A percentile compares a stretch with the other conserved stretches of the same genome.
Evolutionary conservation across 2,329 filamentous ascomycete genomes (phyloP).

Genomic region (Lachnellula cervina): DNA sequence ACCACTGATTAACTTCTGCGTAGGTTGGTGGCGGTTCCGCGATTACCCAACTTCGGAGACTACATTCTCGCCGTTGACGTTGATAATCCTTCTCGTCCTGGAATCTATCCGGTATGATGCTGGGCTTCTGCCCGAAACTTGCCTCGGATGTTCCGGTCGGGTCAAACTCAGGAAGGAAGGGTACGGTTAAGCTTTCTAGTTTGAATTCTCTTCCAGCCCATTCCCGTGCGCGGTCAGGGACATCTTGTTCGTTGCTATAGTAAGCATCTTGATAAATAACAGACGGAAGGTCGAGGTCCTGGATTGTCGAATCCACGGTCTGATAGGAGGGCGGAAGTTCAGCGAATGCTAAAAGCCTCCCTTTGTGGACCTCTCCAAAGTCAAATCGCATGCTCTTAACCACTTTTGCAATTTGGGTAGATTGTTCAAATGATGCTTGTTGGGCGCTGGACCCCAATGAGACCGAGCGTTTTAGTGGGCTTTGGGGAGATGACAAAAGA

Average conservation of each 20-base stretch:
- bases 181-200: conserved; percentile 67
- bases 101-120: conserved; percentile 43
- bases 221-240: conserved; percentile 70
- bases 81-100: conserved; percentile 48
- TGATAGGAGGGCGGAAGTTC: conserved; percentile 37
- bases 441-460: background rate
- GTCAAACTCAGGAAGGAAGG: conserved; percentile 77
- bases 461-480: background rate
- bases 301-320: conserved; percentile 53
- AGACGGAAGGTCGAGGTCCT: conserved; percentile 53
- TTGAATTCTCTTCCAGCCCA: conserved; percentile 87
- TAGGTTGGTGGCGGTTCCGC: conserved; percentile 64
- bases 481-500: conserved; percentile 8
- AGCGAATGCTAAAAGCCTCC: conserved; percentile 32
- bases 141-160: conserved; percentile 52
- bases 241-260: conserved; percentile 79
- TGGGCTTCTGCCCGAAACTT: conserved; percentile 48
- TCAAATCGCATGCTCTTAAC: conserved; percentile 12
- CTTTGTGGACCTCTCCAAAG: conserved; percentile 3
- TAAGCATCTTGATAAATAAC: conserved; percentile 80
- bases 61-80: conserved; percentile 52
- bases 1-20: conserved; percentile 66
- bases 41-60: conserved; percentile 72
- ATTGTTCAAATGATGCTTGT: background rate
- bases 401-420: conserved; percentile 4